Conservation (phyloP, 495 filamentous ascomycete genomes). For the Recurvomyces mirabilis region DNA sequence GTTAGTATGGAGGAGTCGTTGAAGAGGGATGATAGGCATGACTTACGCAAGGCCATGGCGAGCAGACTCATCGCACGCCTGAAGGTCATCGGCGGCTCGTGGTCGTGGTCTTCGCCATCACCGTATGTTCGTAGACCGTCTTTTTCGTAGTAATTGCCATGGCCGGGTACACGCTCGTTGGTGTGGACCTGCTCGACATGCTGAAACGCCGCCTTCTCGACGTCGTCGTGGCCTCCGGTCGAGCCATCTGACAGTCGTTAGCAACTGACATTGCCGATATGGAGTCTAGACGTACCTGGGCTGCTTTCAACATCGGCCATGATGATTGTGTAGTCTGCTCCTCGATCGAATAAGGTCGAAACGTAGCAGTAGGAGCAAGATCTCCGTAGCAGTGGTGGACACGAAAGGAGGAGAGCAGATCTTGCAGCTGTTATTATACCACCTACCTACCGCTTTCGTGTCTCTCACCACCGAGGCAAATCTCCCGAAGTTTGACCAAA, state of each 20-base stretch:
- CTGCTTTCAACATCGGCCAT: background rate
- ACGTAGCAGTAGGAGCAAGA: too few species aligned
- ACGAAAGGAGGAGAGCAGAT: too few species aligned
- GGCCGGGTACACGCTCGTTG: slow-evolving; percentile 30
- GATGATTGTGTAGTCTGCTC: background rate
- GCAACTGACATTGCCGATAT: too few species aligned
- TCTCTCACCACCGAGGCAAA: too few species aligned
- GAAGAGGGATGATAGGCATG: background rate
- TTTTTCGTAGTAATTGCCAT: slow-evolving; percentile 40
- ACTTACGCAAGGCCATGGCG: slow-evolving; percentile 17
- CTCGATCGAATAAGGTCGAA: background rate
- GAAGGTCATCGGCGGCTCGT: slow-evolving; percentile 33
- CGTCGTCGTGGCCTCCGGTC: background rate
- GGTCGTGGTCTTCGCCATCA: slow-evolving; percentile 40
- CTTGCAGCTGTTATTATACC: too few species aligned
- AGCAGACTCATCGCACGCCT: slow-evolving; percentile 9
- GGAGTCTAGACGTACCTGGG: background rate
- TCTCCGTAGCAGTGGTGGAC: too few species aligned
- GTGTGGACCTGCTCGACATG: slow-evolving; percentile 24
- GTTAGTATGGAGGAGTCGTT: background rate
- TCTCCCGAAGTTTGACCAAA: too few species aligned
- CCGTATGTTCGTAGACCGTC: slow-evolving; percentile 40
- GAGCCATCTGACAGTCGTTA: too few species aligned
- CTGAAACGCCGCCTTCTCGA: slow-evolving; percentile 9
- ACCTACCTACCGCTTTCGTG: too few species aligned